Base-by-base conservation (phyloP, 768 basidiomycete genomes). In the Hygrocybe coccinea region DNA sequence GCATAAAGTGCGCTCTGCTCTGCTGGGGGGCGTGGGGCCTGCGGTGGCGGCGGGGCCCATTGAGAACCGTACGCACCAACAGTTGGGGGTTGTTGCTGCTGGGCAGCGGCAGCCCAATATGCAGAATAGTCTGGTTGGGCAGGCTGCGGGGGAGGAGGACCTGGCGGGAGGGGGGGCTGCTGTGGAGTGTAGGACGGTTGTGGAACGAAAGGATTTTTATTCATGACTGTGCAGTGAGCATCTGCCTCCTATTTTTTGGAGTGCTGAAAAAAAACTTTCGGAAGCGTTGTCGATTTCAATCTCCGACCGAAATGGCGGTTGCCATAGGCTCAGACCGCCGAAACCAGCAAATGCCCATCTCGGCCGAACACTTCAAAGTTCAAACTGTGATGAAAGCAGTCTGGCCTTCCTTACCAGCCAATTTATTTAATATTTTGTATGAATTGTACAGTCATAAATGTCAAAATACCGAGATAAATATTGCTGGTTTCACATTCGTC, bases 1-100 rank as follows among this genome's bases (percentile, higher is more conserved):
- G 91, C 90, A 65, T 94, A 95, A 19, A 94, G 71, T 22, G 88
- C 85, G 65, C 85, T 88, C 65, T 92, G 90, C 61, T 91, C 88
- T 12, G 87, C 76, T 33, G 88, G 76, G 33, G 87, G 86, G 48
- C 85, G 76, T 43, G 84, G 79, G 11, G 44, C 17, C 22, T 46
- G 44, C 11, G 83, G 79, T 65, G 84, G 86, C 3, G 83, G 77
- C 12, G 81, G 68, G 50, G 74, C 76, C 86, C 85, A 87, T 68
- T 89, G 86, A 11, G 85, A 79, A 57, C 77, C 80, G 61, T 85
- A 88, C 41, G 78, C 73, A 55, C 68, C 74, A 53, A 74, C 72
- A 44, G 72, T 66, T 49, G 78, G 77, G 21, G 79, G 77, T 62
- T 83, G 84, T n/a, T 69, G 63, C 57, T 79, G 79, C 44, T 29